These are phyloP conservation scores for Backusella macrospora DNA, from an alignment of 192 early-diverging fungal species.

Conservation along the genomic window DNA sequence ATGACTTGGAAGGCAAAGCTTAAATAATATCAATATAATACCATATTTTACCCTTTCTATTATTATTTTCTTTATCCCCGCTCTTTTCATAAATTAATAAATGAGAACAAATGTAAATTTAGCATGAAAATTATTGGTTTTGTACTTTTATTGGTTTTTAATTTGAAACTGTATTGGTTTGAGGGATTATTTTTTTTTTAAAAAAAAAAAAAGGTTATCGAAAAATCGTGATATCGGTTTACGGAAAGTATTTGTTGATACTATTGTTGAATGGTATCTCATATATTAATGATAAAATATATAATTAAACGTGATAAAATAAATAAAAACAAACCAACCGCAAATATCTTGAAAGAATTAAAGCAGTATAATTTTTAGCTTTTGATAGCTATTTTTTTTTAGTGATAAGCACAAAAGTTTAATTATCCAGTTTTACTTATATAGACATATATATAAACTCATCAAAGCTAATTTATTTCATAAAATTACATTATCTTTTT, in stretches of 20 bases:
- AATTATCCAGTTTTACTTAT: background rate
- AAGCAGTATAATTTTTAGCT: background rate
- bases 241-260: no score
- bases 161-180: no score
- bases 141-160: background rate
- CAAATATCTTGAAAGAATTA: background rate
- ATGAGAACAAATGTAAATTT: background rate
- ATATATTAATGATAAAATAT: no score
- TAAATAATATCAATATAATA: conserved; percentile 3
- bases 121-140: conserved; percentile 5
- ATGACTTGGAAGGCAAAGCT: conserved; percentile 25
- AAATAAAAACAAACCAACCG: background rate
- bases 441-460: background rate
- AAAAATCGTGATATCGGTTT: no score
- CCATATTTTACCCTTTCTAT: background rate
- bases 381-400: background rate
- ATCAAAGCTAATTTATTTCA: background rate
- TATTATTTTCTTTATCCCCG: background rate
- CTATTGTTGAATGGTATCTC: no score
- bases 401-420: background rate
- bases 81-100: background rate
- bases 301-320: no score
- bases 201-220: no score
- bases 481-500: background rate
- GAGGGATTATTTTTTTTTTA: no score